These are phyloP conservation scores for Lolium multiflorum DNA, from an alignment of 176 grass and related monocot genomes.

Conservation along the genomic window DNA sequence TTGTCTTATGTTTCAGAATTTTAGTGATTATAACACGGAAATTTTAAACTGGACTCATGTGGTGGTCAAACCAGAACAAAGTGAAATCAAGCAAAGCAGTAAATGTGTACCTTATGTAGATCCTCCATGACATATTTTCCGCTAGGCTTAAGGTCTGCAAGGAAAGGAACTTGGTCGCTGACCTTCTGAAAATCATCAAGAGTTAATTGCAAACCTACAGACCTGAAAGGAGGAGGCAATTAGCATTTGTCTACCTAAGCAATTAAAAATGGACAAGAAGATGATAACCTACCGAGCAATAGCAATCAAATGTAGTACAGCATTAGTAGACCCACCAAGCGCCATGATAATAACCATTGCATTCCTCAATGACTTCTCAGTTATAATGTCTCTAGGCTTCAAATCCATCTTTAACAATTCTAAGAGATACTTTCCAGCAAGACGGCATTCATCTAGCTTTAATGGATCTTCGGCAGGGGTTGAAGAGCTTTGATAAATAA, in stretches of 20 bases:
- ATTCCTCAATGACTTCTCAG: conserved; percentile 84
- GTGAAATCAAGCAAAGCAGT: conserved; percentile 29
- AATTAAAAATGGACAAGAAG: conserved; percentile 9
- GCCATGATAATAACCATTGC: conserved; percentile 99
- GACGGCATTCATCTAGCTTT: conserved; percentile 83
- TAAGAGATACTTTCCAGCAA: conserved; percentile 89
- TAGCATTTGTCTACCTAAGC: conserved; percentile 41
- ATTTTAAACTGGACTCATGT: conserved; percentile 1
- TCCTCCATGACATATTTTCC: conserved; percentile 99
- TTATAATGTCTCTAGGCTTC: conserved; percentile 95
- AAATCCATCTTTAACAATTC: conserved; percentile 95
- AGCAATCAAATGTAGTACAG: conserved; percentile 97
- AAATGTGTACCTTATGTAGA: conserved; percentile 82
- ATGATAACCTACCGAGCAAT: conserved; percentile 74
- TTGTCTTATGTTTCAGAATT: conserved; percentile 1
- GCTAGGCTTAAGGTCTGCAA: conserved; percentile 97
- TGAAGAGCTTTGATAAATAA: conserved; percentile 77
- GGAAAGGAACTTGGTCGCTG: conserved; percentile 94
- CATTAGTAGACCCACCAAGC: conserved; percentile 96
- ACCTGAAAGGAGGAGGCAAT: conserved; percentile 65
- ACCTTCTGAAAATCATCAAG: conserved; percentile 99
- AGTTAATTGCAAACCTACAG: conserved; percentile 83
- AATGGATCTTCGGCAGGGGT: conserved; percentile 89
- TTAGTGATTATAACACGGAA: not conserved
- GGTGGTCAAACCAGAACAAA: conserved; percentile 9